Base-by-base conservation (phyloP, 164 flowering plant species). In the Umbilicus rupestris region DNA sequence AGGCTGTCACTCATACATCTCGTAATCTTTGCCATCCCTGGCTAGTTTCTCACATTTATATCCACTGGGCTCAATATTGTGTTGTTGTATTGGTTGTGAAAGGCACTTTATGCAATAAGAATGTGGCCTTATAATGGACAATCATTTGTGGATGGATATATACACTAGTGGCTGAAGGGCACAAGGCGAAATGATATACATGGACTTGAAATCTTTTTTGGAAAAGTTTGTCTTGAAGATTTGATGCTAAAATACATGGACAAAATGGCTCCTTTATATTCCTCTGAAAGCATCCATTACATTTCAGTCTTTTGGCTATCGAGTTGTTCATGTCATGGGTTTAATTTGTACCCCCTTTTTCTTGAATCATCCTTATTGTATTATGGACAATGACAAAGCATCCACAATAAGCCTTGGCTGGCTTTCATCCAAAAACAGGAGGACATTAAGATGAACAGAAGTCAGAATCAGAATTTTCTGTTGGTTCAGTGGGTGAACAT, bases 181-280 rank as follows among this genome's bases (percentile, higher is more conserved):
- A n/a, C 55, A 11, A n/a, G 47, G 37, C 7, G 37, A 28, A 52
- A 52, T 52, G 60, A 14, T 28, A 28, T 11, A 55, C 33, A 55
- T 20, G 55, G 55, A n/a, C 33, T 26, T 55, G 35, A 28, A 10
- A 52, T 52, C 16, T 24, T 55, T 55, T 55, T 28, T 28, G 5
- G 29, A 22, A 24, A 20, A 3, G 57, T 50, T 50, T 55, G 31
- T 55, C 19, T 1, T 14, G 28, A 55, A 29, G 33, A 55, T 55
- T 14, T 55, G 60, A 55, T 55, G 31, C 60, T 55, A 55, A 55
- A 55, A 55, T 55, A n/a, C 60, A 26, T 28, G 60, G 60, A 55
- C 60, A 55, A 55, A 55, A 55, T 28, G 33, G 33, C 33, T 2
- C 35, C 60, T 14, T 28, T 55, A 26, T n/a, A 47, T 55, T 11